Conservation (phyloP, 768 basidiomycete genomes). For the Phaeotremella skinneri region DNA sequence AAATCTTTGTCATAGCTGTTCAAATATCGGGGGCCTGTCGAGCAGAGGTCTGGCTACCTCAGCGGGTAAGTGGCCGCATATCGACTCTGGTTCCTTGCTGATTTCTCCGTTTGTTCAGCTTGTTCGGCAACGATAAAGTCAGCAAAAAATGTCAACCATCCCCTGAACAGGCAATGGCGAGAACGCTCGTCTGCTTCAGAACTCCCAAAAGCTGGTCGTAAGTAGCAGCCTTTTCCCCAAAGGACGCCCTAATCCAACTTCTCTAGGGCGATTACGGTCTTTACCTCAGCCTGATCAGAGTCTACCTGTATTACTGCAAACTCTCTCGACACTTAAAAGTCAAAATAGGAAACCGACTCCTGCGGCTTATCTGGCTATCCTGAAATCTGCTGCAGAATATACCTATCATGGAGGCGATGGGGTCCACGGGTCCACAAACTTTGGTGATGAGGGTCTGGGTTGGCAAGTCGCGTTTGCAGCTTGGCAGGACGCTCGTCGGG, state of each 20-base stretch:
- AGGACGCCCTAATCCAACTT: background rate
- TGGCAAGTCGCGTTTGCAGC: constrained; percentile 31
- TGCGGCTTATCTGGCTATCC: constrained; percentile 27
- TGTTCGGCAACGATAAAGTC: too few species aligned
- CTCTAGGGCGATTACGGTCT: background rate
- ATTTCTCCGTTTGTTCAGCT: too few species aligned
- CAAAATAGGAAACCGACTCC: constrained; percentile 19
- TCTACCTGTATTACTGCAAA: constrained; percentile 19
- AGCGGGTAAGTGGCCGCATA: background rate
- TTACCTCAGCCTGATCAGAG: constrained; percentile 1
- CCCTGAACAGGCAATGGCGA: too few species aligned
- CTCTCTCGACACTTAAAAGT: constrained; percentile 12
- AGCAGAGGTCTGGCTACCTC: background rate
- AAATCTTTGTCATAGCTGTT: background rate
- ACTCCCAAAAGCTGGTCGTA: background rate
- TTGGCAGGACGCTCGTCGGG: constrained; percentile 33
- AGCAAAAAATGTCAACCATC: too few species aligned
- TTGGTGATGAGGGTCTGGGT: constrained; percentile 11
- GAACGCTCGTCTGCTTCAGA: too few species aligned
- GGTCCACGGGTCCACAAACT: background rate
- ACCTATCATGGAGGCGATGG: background rate
- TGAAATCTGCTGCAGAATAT: constrained; percentile 33
- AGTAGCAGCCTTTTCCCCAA: background rate
- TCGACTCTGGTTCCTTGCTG: too few species aligned
- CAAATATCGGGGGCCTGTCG: background rate